phyloP scores from a whole-genome alignment of 768 basidiomycete genomes.

The Mycena rosella region DNA sequence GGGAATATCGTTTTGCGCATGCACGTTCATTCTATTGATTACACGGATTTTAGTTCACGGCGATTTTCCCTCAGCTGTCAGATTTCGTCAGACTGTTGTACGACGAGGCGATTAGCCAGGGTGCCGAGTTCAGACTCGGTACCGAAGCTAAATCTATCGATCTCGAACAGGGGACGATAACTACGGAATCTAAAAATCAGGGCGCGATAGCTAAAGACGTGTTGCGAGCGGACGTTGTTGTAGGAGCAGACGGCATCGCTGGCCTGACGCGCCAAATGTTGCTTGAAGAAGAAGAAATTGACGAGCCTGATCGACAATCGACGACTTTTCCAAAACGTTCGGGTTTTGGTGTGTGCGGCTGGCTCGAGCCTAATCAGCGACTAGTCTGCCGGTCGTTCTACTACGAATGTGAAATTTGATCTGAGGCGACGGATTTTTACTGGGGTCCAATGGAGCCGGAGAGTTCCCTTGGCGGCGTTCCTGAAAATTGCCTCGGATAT shows the following conservation, averaged over 20 bases:
- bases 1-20: conserved; percentile 16
- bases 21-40: background rate
- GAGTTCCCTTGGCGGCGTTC: no score
- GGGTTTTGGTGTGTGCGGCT: no score
- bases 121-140: background rate
- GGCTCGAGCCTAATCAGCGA: no score
- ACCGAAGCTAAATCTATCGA: conserved; percentile 3
- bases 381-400: no score
- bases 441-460: no score
- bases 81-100: background rate
- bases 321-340: no score
- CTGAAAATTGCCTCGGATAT: no score
- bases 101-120: conserved; percentile 1
- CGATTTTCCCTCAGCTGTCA: conserved; percentile 5
- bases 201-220: no score
- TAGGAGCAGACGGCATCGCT: conserved; percentile 14
- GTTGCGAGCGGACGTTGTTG: conserved; percentile 16
- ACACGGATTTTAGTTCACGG: background rate
- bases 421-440: no score
- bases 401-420: no score
- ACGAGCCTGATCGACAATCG: background rate
- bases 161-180: background rate
- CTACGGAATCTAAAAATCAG: background rate
- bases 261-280: conserved; percentile 4
- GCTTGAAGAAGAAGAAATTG: background rate